Conservation (phyloP, 1,139 yeast genomes). For the Scheffersomyces insectosa region DNA sequence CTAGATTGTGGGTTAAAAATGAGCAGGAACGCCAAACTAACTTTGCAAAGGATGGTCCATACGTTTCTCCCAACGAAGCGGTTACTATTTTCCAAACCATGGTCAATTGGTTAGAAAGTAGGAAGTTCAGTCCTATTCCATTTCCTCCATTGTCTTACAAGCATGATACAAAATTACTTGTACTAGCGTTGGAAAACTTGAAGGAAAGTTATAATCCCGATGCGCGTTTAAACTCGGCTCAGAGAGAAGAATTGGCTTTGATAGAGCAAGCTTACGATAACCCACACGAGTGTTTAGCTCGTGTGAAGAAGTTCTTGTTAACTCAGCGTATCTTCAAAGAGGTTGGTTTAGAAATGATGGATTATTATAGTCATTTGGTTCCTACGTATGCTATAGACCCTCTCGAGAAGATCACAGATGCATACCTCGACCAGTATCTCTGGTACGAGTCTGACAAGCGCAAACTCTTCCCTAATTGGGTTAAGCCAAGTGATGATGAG, state of each 20-base stretch:
- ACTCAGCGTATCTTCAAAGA: conserved; percentile 94
- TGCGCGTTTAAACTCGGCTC: conserved; percentile 79
- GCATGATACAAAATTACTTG: conserved; percentile 88
- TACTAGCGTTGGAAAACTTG: conserved; percentile 84
- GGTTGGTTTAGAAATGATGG: conserved; percentile 87
- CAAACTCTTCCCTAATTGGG: conserved; percentile 90
- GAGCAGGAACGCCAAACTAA: conserved; percentile 88
- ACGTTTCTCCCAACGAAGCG: conserved; percentile 83
- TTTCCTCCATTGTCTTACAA: conserved; percentile 92
- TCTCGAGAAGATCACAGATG: conserved; percentile 92
- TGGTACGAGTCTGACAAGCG: conserved; percentile 96
- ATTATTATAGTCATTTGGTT: conserved; percentile 76
- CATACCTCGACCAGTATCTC: conserved; percentile 89
- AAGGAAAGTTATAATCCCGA: conserved; percentile 85
- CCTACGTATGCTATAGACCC: conserved; percentile 93
- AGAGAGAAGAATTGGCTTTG: conserved; percentile 88
- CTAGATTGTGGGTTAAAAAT: conserved; percentile 87
- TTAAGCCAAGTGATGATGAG: conserved; percentile 92
- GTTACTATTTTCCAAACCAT: conserved; percentile 81
- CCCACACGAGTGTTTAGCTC: conserved; percentile 88
- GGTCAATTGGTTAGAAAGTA: conserved; percentile 90
- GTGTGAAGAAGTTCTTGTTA: conserved; percentile 77
- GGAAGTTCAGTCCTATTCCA: conserved; percentile 85
- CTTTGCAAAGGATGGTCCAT: conserved; percentile 87
- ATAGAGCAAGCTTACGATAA: conserved; percentile 97